Base-by-base conservation (phyloP, 1,139 yeast genomes). In the Hemisphaericaspora subhashii region DNA sequence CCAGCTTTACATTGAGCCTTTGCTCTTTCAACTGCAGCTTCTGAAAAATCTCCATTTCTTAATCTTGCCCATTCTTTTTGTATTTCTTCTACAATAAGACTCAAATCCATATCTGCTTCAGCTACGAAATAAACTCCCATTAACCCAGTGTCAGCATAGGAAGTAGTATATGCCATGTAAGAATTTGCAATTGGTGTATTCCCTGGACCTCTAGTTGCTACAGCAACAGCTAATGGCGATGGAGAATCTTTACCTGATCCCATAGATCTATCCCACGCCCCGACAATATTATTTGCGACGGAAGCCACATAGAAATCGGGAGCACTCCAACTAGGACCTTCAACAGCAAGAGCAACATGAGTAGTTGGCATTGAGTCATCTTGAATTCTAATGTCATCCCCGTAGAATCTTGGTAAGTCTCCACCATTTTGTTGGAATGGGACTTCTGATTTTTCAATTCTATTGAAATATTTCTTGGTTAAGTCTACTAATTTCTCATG, bases 241-340 rank as follows among this genome's bases (percentile, higher is more conserved):
- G 89, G 86, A 1, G 86, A 76, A 50, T 81, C 79, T 6, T 83
- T 74, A 8, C 86, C 87, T 16, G 80, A 66, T 28, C 96, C 96
- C 45, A 85, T 68, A 8, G 96, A 83, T 57, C 98, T 81, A 63
- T 92, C 98, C 98, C 98, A 92, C 55, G 90, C 87, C 31, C 98
- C 98, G 35, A 92, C 84, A 45, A 92, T 86, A 12, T 98, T 97
- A 66, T 92, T 97, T 5, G 97, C 95, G 1, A 92, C 96, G 16
- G 95, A 75, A 2, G 96, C 97, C 21, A 95, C 86, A 69, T 89
- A 90, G 66, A 90, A 92, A 61, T 92, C 98, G 7, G 95, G 90
- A 4, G 95, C 88, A 24, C 87, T 84, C 99, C 99, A 92, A 35
- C 96, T 84, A 20, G 90, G 97, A 53, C 99, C 98, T 67, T 92